A percentile compares a stretch with the other conserved stretches of the same genome.
phyloP scores from a whole-genome alignment of 2,329 filamentous ascomycete genomes.

The Phoma herbarum region DNA sequence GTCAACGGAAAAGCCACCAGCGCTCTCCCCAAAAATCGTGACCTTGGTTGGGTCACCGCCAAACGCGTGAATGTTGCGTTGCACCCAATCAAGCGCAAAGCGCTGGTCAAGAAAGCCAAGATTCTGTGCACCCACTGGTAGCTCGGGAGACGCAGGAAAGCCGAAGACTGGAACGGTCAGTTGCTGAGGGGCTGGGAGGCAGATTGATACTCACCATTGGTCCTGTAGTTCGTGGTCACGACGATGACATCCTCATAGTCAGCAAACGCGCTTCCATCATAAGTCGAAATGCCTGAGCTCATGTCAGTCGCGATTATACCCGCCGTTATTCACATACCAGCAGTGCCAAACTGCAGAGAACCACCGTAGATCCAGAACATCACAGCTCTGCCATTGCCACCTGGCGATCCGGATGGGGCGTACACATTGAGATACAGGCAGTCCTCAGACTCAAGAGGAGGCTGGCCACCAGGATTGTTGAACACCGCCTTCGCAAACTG shows the following conservation, averaged over 20 bases:
- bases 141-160: constrained; percentile 34
- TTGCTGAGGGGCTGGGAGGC: too few relatives aligned
- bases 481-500: constrained; percentile 30
- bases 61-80: constrained; percentile 59
- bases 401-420: constrained; percentile 35
- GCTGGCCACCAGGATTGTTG: constrained; percentile 30
- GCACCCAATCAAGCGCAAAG: constrained; percentile 64
- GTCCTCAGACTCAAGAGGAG: constrained; percentile 47
- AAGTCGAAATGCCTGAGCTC: constrained; percentile 19
- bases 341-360: constrained; percentile 35
- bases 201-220: constrained; percentile 31
- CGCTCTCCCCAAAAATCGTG: constrained; percentile 54
- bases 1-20: constrained; percentile 39
- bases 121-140: constrained; percentile 49
- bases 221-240: constrained; percentile 42
- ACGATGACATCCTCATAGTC: constrained; percentile 43
- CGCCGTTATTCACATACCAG: constrained; percentile 13
- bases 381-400: constrained; percentile 33
- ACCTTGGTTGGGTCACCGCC: constrained; percentile 60
- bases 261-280: constrained; percentile 42
- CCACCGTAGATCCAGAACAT: constrained; percentile 48
- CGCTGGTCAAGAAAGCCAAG: constrained; percentile 66
- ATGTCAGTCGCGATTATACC: not conserved
- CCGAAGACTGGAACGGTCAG: constrained; percentile 38
- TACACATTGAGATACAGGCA: constrained; percentile 54